These are phyloP conservation scores for Hordeum pubiflorum DNA, from an alignment of 202 grass and related monocot species.

Conservation along the genomic window DNA sequence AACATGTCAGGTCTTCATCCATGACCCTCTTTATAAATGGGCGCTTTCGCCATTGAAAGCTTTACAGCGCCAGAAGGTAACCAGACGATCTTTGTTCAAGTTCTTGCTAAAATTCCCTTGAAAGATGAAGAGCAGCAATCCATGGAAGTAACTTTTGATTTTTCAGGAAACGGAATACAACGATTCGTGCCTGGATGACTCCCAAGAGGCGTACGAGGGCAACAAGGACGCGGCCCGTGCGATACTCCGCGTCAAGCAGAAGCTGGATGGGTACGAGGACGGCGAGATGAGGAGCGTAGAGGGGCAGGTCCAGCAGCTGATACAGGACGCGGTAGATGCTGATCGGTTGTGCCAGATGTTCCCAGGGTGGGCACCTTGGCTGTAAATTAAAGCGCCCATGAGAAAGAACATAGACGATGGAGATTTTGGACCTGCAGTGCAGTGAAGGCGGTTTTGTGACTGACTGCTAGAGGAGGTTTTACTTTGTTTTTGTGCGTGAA, in stretches of 20 bases:
- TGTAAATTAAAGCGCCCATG: slow-evolving; percentile 28
- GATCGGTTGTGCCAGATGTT: slow-evolving; percentile 93
- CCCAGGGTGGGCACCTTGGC: slow-evolving; percentile 92
- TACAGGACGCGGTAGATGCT: slow-evolving; percentile 73
- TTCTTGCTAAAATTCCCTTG: too few relatives aligned
- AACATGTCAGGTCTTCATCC: slow-evolving; percentile 69
- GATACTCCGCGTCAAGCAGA: slow-evolving; percentile 80
- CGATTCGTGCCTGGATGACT: slow-evolving; percentile 63
- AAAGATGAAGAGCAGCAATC: too few relatives aligned
- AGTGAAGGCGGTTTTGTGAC: slow-evolving; percentile 1
- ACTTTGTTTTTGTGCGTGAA: neutral
- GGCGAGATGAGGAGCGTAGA: slow-evolving; percentile 93
- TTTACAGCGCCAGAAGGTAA: slow-evolving; percentile 90
- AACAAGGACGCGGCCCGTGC: slow-evolving; percentile 94
- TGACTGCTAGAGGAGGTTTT: neutral
- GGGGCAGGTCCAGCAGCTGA: slow-evolving; percentile 88
- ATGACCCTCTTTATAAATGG: slow-evolving; percentile 98
- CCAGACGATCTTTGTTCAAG: neutral
- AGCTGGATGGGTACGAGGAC: slow-evolving; percentile 82
- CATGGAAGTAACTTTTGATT: neutral
- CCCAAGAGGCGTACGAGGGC: slow-evolving; percentile 78
- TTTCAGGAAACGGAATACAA: slow-evolving; percentile 75
- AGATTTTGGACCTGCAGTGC: slow-evolving; percentile 1
- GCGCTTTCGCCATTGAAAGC: slow-evolving; percentile 94
- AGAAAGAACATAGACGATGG: neutral